Base-by-base conservation (phyloP, 78 protist species). In the Protostelium mycophagum region DNA sequence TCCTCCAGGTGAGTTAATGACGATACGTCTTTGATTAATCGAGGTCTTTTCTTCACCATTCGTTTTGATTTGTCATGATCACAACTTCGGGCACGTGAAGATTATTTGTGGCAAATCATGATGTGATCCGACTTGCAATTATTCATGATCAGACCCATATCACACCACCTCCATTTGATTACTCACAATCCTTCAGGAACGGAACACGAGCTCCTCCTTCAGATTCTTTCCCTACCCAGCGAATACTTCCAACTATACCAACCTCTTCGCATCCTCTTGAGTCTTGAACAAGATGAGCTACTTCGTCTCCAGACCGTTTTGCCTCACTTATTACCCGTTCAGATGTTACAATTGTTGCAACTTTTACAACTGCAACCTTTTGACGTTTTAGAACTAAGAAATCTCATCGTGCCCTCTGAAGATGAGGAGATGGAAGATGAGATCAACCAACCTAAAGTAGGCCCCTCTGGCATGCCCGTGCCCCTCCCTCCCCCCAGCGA, bases 1-100 rank as follows among this genome's bases (percentile, higher is more conserved):
- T 51, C 73, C 73, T 51, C 73, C 73, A 51, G 73, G 73, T 51
- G 73, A n/a, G n/a, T n/a, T n/a, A n/a, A n/a, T n/a, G n/a, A n/a
- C n/a, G n/a, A n/a, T n/a, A n/a, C n/a, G n/a, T n/a, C n/a, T n/a
- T n/a, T n/a, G n/a, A n/a, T n/a, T n/a, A n/a, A n/a, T n/a, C n/a
- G n/a, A n/a, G n/a, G n/a, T n/a, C n/a, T n/a, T n/a, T 51, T 51
- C 73, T 25, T 51, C 73, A 51, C 16, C 73, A 25, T 16, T 16
- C 73, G 16, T 51, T 16, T 51, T 51, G 31, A 51, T 16, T 25
- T 51, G 31, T 25, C 73, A 51, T 16, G n/a, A 51, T 51, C 73
- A 51, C 31, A 51, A 25, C 73, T 51, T 16, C 73, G 16, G 5
- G 31, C 73, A 51, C 16, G 31, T 5, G 31, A 51, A 25, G 73